Evolutionary conservation across 2,329 filamentous ascomycete genomes (phyloP).

Genomic region (Aaosphaeria pasadenensis): DNA sequence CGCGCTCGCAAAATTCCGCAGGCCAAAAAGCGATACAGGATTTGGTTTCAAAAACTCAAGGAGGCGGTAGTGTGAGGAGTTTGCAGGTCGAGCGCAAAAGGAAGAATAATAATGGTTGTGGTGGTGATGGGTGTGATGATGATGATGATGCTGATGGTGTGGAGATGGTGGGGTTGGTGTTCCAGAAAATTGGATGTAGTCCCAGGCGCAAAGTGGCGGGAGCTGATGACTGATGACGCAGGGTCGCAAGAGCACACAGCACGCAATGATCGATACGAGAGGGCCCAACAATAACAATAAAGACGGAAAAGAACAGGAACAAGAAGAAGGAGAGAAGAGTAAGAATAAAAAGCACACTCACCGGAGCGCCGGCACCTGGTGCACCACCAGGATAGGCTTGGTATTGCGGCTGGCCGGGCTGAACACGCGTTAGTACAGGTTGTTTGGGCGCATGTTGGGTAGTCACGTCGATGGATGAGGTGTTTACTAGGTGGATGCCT

Average conservation of each 20-base stretch:
- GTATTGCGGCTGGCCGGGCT: slow-evolving; percentile 51
- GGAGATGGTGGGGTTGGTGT: neutral
- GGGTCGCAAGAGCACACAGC: neutral
- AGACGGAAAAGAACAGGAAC: slow-evolving; percentile 15
- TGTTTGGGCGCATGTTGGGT: slow-evolving; percentile 18
- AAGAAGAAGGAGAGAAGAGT: slow-evolving; percentile 14
- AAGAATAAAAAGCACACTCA: slow-evolving; percentile 22
- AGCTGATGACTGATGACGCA: slow-evolving; percentile 27
- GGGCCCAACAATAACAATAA: neutral
- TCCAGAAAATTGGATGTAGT: slow-evolving; percentile 1
- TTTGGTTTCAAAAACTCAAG: neutral
- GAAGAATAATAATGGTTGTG: too few species aligned
- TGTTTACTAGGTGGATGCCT: neutral
- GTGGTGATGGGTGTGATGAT: slow-evolving; percentile 4
- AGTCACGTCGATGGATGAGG: slow-evolving; percentile 5
- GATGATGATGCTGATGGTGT: neutral
- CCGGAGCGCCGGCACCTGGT: slow-evolving; percentile 27
- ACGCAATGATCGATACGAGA: too few species aligned
- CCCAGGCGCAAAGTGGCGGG: slow-evolving; percentile 12
- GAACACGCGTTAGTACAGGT: slow-evolving; percentile 1
- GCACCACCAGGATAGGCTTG: slow-evolving; percentile 51
- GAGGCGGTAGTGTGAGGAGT: neutral
- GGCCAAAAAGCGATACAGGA: neutral
- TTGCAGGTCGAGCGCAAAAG: neutral
- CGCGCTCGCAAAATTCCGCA: neutral